Evolutionary conservation across 768 basidiomycete genomes (phyloP).

Genomic region (Lentinus brumalis): DNA sequence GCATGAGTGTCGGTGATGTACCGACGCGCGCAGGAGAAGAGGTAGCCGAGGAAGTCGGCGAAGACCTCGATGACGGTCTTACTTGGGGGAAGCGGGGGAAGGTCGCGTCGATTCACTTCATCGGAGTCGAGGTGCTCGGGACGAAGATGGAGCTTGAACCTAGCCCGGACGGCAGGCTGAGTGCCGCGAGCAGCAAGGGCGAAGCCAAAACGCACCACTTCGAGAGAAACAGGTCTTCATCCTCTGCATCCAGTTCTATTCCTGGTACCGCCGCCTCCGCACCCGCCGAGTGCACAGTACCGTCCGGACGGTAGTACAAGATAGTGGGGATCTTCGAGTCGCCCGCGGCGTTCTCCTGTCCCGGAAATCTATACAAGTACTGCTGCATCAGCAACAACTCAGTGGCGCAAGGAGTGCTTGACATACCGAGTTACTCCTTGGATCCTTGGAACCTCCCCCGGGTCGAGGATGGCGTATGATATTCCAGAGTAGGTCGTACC

Average conservation of each 20-base stretch:
- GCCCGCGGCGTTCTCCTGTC: constrained; percentile 40
- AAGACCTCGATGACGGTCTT: constrained; percentile 44
- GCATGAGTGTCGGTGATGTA: constrained; percentile 52
- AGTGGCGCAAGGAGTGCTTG: neutral
- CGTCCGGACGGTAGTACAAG: constrained; percentile 46
- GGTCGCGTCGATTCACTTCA: constrained; percentile 4
- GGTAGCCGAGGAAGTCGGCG: constrained; percentile 49
- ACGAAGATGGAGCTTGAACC: constrained; percentile 25
- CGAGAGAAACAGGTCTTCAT: constrained; percentile 33
- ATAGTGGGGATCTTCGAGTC: constrained; percentile 53
- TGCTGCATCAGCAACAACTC: neutral
- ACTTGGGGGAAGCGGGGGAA: constrained; percentile 11
- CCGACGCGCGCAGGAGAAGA: constrained; percentile 43
- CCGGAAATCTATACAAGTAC: constrained; percentile 36
- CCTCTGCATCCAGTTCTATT: constrained; percentile 42
- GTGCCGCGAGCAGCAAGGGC: neutral
- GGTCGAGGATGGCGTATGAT: constrained; percentile 46
- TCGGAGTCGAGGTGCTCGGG: constrained; percentile 16
- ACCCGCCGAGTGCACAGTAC: constrained; percentile 43
- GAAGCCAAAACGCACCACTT: constrained; percentile 13
- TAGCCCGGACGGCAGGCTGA: neutral
- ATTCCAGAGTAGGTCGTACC: constrained; percentile 56
- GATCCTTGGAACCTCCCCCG: constrained; percentile 38
- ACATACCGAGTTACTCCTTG: constrained; percentile 47
- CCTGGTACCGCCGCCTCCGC: constrained; percentile 47